Evolutionary conservation across 805 yeast genomes (phyloP), one percentile per base, ranked within the genome.

Genomic region (Suhomyces kilbournensis): DNA sequence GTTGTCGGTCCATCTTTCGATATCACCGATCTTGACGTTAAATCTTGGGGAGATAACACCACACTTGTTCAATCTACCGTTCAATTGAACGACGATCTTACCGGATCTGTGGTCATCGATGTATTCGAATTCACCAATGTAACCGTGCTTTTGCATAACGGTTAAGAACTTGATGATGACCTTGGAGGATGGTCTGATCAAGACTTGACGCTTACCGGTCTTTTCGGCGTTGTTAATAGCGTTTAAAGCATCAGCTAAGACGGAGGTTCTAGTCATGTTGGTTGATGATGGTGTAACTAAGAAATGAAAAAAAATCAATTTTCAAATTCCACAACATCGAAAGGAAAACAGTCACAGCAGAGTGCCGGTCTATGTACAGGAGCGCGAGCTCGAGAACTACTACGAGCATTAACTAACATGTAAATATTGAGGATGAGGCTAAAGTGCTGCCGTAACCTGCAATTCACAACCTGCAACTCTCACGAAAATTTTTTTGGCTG

Each of bases 41-140:
- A 90, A 92, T 84, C 98, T 90, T 79, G 98, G 98, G 61, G 96
- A 90, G 77, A 92, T 92, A 59, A 93, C 98, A 83, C 98, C 98
- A 75, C 94, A 91, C 84, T 92, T 93, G 96, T 91, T 91, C 72
- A 91, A 84, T 66, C 70, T 65, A 56, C 71, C 70, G 61, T 60
- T 67, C 64, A 67, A 65, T 54, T 68, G 71, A 48, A 70, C 66
- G 53, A 62, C 66, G 47, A 63, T 64, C 73, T 72, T 70, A 56
- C 75, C 72, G 52, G 69, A 65, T 61, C 65, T 64, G 70, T 62
- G 69, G 66, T 69, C 69, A 52, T 67, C 71, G 50, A 68, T 66
- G 69, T 67, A 68, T 61, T 67, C 71, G 59, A 68, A 66, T 55
- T 66, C 71, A 50, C 69, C 70, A 53, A 68, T 67, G 70, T 68